These are phyloP conservation scores for Leccinum colubrinum DNA, from an alignment of 1,284 basidiomycete genomes.

Conservation along the genomic window DNA sequence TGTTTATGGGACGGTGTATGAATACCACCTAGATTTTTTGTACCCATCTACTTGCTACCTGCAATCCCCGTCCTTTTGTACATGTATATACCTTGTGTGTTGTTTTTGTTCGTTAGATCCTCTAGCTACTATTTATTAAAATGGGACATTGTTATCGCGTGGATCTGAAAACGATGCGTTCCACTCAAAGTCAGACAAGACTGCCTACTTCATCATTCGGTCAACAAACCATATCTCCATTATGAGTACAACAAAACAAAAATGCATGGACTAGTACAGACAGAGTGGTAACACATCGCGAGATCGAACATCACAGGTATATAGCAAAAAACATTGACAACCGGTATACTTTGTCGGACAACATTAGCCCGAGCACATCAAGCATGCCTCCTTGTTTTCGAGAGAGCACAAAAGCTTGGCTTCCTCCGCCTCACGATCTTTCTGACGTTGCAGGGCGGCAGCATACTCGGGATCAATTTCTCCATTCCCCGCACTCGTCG, in stretches of 20 bases:
- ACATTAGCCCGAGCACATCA: conserved; percentile 79
- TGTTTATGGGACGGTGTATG: conserved; percentile 7
- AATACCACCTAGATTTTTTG: conserved; percentile 12
- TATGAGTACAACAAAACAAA: conserved; percentile 18
- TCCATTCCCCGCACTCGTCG: conserved; percentile 46
- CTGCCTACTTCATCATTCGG: not conserved
- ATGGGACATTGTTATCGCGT: not conserved
- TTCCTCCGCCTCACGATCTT: conserved; percentile 77
- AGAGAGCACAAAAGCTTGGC: conserved; percentile 81
- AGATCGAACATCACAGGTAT: conserved; percentile 1
- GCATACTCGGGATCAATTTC: conserved; percentile 79
- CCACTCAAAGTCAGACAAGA: too few relatives aligned
- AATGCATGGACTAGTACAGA: conserved; percentile 11
- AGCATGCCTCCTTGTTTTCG: conserved; percentile 86
- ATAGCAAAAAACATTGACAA: conserved; percentile 5
- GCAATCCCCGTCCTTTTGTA: conserved; percentile 10
- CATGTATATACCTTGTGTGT: conserved; percentile 12
- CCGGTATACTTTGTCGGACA: not conserved
- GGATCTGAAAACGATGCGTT: too few relatives aligned
- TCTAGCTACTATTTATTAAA: conserved; percentile 2
- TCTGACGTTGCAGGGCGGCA: conserved; percentile 72
- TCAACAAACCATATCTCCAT: not conserved
- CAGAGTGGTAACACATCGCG: conserved; percentile 1
- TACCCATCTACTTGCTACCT: conserved; percentile 2
- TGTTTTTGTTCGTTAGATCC: not conserved